phyloP scores from a whole-genome alignment of 192 early-diverging fungal species.

The Mortierella alpina region DNA sequence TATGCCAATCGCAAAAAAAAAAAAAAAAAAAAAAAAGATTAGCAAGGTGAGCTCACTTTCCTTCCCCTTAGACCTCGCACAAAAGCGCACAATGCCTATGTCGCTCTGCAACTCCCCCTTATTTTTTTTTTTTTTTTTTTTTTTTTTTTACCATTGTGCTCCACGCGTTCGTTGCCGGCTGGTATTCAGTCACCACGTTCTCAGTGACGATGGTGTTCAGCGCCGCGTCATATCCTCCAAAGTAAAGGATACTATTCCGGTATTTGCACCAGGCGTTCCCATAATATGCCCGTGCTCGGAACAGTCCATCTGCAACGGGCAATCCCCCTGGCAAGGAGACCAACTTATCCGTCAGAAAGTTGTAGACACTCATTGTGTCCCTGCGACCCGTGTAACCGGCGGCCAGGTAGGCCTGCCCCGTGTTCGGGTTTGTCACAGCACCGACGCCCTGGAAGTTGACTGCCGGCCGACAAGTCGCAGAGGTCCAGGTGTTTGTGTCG shows the following conservation, averaged over 20 bases:
- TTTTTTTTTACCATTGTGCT: slow-evolving; percentile 10
- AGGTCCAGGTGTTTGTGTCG: slow-evolving; percentile 3
- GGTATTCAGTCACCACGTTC: slow-evolving; percentile 37
- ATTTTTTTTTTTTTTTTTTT: not conserved
- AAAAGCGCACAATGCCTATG: too few species aligned
- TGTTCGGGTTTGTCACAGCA: slow-evolving; percentile 31
- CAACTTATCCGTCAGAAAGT: slow-evolving; percentile 16
- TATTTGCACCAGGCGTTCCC: slow-evolving; percentile 6
- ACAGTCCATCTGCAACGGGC: not conserved
- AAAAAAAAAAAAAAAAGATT: not conserved
- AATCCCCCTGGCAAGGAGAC: not conserved
- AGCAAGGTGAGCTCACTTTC: not conserved
- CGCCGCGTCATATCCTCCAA: slow-evolving; percentile 32
- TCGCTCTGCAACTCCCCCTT: too few species aligned
- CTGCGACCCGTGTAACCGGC: slow-evolving; percentile 27
- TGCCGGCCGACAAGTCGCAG: not conserved
- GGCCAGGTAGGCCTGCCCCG: slow-evolving; percentile 30
- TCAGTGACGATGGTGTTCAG: not conserved
- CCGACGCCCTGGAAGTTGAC: slow-evolving; percentile 17
- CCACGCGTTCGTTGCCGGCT: slow-evolving; percentile 5
- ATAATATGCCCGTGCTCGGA: slow-evolving; percentile 30
- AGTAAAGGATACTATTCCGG: slow-evolving; percentile 23
- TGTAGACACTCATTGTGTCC: slow-evolving; percentile 25
- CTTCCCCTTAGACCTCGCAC: not conserved
- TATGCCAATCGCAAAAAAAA: not conserved